Evolutionary conservation across 2,329 filamentous ascomycete genomes (phyloP).

Genomic region (Colletotrichum sublineola): DNA sequence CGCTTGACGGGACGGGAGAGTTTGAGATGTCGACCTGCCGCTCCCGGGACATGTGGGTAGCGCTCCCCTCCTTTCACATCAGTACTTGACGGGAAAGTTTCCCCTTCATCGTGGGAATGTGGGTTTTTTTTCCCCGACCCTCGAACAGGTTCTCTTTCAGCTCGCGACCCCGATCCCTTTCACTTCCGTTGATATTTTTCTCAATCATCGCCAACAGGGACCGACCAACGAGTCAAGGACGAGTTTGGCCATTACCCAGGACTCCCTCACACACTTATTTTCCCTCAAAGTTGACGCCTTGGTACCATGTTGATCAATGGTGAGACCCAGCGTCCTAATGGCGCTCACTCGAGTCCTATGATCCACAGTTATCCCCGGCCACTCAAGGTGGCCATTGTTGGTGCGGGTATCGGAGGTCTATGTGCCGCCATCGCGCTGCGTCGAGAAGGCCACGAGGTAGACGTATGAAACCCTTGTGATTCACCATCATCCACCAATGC

Average conservation of each 20-base stretch:
- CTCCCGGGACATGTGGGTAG: not conserved
- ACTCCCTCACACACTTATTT: not conserved
- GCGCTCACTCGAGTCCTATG: constrained; percentile 30
- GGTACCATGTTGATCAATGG: constrained; percentile 27
- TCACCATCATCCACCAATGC: not conserved
- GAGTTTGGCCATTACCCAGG: constrained; percentile 7
- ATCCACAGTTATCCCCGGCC: constrained; percentile 38
- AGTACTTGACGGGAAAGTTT: not conserved
- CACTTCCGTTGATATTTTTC: not conserved
- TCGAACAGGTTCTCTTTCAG: not conserved
- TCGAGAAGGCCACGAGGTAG: constrained; percentile 63
- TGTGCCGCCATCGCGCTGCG: constrained; percentile 66
- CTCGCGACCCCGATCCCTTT: not conserved
- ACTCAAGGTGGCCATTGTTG: constrained; percentile 48
- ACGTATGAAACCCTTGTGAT: constrained; percentile 44
- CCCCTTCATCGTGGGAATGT: not conserved
- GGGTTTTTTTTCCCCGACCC: not conserved
- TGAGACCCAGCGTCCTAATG: constrained; percentile 21
- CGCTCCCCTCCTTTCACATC: not conserved
- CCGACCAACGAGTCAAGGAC: not conserved
- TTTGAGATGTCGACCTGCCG: constrained; percentile 32
- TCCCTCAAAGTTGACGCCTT: not conserved
- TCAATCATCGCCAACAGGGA: too few species aligned
- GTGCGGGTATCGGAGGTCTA: constrained; percentile 66
- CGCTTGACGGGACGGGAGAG: constrained; percentile 20